Conservation (phyloP, 345 rosid genomes). For the Pistacia vera region DNA sequence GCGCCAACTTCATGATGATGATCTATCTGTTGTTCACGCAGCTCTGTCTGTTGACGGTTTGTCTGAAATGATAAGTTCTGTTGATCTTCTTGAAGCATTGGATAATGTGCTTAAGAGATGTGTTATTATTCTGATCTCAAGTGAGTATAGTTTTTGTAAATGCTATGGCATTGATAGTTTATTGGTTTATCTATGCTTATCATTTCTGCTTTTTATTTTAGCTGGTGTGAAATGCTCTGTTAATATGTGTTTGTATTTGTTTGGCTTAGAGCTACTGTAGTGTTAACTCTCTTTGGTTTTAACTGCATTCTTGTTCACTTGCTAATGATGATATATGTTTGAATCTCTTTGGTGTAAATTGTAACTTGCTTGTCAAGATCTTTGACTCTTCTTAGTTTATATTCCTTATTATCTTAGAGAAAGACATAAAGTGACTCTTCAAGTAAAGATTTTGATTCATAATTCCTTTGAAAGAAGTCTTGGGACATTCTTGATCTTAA, state of each 20-base stretch:
- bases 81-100: slow-evolving; percentile 63
- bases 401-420: background rate
- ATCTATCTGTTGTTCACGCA: slow-evolving; percentile 73
- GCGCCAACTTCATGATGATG: slow-evolving; percentile 79
- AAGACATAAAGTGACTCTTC: background rate
- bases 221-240: background rate
- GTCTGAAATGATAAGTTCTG: slow-evolving; percentile 48
- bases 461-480: background rate
- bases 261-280: background rate
- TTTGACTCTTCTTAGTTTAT: background rate
- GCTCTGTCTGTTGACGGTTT: slow-evolving; percentile 68
- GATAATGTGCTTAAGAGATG: slow-evolving; percentile 57
- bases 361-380: background rate
- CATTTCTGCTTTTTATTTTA: slow-evolving; percentile 3
- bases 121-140: slow-evolving; percentile 41
- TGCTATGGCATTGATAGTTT: background rate
- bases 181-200: background rate
- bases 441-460: background rate
- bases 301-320: background rate
- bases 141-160: slow-evolving; percentile 40
- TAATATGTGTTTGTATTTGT: background rate
- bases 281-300: background rate
- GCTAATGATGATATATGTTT: background rate
- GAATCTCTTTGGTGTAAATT: background rate
- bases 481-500: background rate